A percentile compares a stretch with the other conserved stretches of the same genome.
These are phyloP conservation scores for Phlyctochytrium arcticum DNA, from an alignment of 192 early-diverging fungal species.

Conservation along the genomic window DNA sequence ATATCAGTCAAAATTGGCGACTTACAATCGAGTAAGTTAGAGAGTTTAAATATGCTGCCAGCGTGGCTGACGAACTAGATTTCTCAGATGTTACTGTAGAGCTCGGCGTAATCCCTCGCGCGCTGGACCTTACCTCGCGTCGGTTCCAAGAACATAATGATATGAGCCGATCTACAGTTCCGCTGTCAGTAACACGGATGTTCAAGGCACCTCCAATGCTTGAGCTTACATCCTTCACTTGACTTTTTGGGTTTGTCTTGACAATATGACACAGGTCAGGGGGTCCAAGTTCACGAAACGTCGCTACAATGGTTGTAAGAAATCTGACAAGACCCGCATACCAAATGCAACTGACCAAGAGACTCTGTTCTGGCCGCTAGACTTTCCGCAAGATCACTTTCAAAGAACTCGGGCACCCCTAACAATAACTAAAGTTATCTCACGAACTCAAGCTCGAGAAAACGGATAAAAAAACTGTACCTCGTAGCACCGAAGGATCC, in stretches of 20 bases:
- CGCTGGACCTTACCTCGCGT: conserved; percentile 36
- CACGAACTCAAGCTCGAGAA: background rate
- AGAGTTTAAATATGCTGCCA: conserved; percentile 98
- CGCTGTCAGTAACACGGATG: background rate
- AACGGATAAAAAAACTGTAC: conserved; percentile 3
- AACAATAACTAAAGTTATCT: background rate
- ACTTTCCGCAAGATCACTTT: conserved; percentile 86
- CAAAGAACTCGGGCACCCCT: conserved; percentile 94
- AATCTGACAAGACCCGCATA: background rate
- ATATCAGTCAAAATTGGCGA: background rate
- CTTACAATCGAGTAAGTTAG: conserved; percentile 83
- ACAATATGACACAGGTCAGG: conserved; percentile 97
- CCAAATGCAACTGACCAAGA: conserved; percentile 61
- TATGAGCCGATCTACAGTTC: conserved; percentile 67
- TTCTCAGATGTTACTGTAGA: background rate
- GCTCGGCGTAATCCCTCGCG: background rate
- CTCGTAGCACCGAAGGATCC: conserved; percentile 40
- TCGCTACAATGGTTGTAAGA: conserved; percentile 16
- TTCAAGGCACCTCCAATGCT: background rate
- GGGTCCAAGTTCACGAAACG: conserved; percentile 85
- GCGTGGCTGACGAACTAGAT: conserved; percentile 85
- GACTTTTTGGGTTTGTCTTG: conserved; percentile 81
- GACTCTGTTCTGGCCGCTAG: conserved; percentile 82
- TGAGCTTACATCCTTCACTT: conserved; percentile 67
- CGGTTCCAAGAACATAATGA: conserved; percentile 55